Conservation (phyloP, 2,329 filamentous ascomycete genomes). For the Ophiostoma montium region DNA sequence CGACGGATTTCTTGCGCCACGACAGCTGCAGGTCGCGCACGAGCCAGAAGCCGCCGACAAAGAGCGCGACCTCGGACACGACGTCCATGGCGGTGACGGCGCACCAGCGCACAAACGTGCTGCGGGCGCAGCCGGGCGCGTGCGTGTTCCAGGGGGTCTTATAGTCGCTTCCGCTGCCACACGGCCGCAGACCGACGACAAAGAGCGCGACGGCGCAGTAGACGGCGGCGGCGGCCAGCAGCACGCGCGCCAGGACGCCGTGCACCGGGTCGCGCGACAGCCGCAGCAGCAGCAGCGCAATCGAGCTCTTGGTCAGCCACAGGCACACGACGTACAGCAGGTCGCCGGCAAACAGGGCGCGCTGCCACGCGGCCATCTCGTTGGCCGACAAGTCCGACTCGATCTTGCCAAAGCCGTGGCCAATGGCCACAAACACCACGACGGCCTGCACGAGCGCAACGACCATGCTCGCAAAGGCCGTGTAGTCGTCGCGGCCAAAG, state of each 20-base stretch:
- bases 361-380: constrained; percentile 19
- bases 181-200: constrained; percentile 24
- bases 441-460: constrained; percentile 23
- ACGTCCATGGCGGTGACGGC: constrained; percentile 26
- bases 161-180: too few species aligned
- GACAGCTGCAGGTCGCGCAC: constrained; percentile 25
- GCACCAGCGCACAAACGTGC: constrained; percentile 25
- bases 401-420: constrained; percentile 25
- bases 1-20: constrained; percentile 22
- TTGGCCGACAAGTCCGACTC: constrained; percentile 11
- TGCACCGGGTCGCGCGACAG: constrained; percentile 29
- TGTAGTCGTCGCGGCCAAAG: constrained; percentile 22
- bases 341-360: constrained; percentile 25
- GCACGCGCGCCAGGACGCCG: constrained; percentile 20
- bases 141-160: constrained; percentile 23
- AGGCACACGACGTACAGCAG: constrained; percentile 27
- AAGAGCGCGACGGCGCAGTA: constrained; percentile 26
- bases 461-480: constrained; percentile 19
- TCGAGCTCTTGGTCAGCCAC: constrained; percentile 28
- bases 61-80: constrained; percentile 23
- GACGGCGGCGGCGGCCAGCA: constrained; percentile 22
- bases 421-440: constrained; percentile 23
- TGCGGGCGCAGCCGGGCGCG: constrained; percentile 16
- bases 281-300: constrained; percentile 28
- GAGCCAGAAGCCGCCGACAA: constrained; percentile 23